Conservation (phyloP, 768 basidiomycete species). For the Trametes maxima region DNA sequence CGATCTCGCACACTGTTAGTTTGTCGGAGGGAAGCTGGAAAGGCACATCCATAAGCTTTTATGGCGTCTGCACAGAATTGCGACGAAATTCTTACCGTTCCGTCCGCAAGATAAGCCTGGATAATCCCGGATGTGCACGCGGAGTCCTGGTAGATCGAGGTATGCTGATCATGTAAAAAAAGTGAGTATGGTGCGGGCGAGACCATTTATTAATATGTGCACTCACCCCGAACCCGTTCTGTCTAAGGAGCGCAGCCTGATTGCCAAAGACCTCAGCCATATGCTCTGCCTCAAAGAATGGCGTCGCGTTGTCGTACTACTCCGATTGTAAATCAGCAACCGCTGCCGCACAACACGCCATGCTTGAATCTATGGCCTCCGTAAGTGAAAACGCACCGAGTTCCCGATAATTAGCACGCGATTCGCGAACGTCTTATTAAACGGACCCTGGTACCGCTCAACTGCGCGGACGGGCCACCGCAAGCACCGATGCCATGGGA, state of each 20-base stretch:
- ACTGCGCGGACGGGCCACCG: constrained; percentile 23
- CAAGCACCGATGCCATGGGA: constrained; percentile 16
- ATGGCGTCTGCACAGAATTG: neutral
- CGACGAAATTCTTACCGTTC: neutral
- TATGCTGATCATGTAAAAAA: neutral
- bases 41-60: neutral
- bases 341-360: neutral
- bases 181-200: neutral
- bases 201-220: neutral
- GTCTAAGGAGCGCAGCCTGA: constrained; percentile 15
- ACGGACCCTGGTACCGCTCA: constrained; percentile 29
- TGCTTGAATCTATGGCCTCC: too few relatives aligned
- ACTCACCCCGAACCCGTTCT: constrained; percentile 18
- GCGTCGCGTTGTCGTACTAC: constrained; percentile 21
- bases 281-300: constrained; percentile 11
- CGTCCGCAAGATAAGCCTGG: constrained; percentile 10
- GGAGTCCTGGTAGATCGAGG: constrained; percentile 10
- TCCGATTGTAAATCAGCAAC: neutral
- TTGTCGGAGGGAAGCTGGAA: constrained; percentile 3
- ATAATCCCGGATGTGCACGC: constrained; percentile 10
- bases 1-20: constrained; percentile 15
- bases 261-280: constrained; percentile 14
- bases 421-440: constrained; percentile 25
- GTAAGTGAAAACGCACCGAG: neutral
- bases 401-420: constrained; percentile 27